These are phyloP conservation scores for Vaccinium vitisidaea DNA, from an alignment of 148 eudicot species.

Conservation along the genomic window DNA sequence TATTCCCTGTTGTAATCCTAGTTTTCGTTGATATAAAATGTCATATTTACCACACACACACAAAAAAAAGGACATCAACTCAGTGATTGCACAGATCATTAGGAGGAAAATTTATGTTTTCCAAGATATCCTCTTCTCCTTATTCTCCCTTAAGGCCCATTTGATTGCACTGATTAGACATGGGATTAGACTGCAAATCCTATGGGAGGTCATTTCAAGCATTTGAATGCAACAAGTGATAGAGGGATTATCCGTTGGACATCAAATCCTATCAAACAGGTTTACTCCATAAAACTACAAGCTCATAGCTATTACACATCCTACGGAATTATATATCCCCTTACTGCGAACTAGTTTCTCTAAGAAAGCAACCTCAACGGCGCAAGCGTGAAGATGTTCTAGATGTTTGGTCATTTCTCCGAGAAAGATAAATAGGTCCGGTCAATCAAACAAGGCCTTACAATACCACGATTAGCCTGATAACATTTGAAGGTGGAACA, in stretches of 20 bases:
- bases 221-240: not conserved
- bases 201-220: not conserved
- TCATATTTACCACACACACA: too few species aligned
- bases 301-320: not conserved
- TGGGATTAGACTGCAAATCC: not conserved
- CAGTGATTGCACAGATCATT: not conserved
- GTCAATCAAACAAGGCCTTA: not conserved
- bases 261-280: not conserved
- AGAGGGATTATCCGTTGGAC: not conserved
- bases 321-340: not conserved
- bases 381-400: not conserved
- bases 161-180: not conserved
- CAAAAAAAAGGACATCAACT: not conserved
- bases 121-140: not conserved
- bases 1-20: too few species aligned
- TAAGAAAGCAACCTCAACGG: not conserved
- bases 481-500: not conserved
- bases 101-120: not conserved
- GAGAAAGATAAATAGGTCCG: not conserved
- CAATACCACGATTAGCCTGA: not conserved
- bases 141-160: not conserved
- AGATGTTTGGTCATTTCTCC: conserved; percentile 6
- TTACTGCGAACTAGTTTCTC: not conserved
- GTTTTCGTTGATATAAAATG: too few species aligned
- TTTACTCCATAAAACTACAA: not conserved